Evolutionary conservation across 2,329 filamentous ascomycete genomes (phyloP), one percentile per base, ranked within the genome.

Genomic region (Ophiobolus disseminans): DNA sequence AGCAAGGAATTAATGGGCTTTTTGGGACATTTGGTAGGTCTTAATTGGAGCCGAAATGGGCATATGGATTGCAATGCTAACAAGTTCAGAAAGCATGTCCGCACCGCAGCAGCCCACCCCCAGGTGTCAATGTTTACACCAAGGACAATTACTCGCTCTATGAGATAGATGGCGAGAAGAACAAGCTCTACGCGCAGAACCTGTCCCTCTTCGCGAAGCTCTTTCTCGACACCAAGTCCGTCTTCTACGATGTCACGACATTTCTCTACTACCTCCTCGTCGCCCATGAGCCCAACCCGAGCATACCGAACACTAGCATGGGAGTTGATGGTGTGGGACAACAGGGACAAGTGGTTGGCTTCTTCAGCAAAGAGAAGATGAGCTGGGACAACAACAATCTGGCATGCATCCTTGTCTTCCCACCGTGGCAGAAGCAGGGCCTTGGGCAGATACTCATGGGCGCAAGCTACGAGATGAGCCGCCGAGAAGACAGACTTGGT

Each of bases 301-400:
- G 47, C 3, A 77, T 65, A 58, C 70, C 38, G 48, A 70, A 39
- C 28, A 66, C 58, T 60, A 67, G 48, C 66, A 74, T 60, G 13
- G 50, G 52, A 3, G 32, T 32, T 2, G 54, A 54, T 14, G 28
- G 9, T 19, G 26, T 13, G 7, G 32, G 53, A 3, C 35, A 26
- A 8, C 48, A 53, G 14, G 55, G 60, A 3, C 85, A 87, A 66
- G 86, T 97, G 22, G 84, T 93, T 1, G 94, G 94, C n/a, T 97
- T 97, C 81, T 99, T 97, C 78, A 95, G 90, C 56, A 97, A 99
- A 71, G 94, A 99, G 74, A 97, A 97, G 73, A 89, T 97, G 80
- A 96, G 91, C 3, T 99, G 94, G 93, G 94, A 99, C 66, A 92
- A 93, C 66, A 97, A 99, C 74, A 99, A 97, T 60, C 82, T 99